Conservation (phyloP, 148 eudicot species). For the Rheum nobile region DNA sequence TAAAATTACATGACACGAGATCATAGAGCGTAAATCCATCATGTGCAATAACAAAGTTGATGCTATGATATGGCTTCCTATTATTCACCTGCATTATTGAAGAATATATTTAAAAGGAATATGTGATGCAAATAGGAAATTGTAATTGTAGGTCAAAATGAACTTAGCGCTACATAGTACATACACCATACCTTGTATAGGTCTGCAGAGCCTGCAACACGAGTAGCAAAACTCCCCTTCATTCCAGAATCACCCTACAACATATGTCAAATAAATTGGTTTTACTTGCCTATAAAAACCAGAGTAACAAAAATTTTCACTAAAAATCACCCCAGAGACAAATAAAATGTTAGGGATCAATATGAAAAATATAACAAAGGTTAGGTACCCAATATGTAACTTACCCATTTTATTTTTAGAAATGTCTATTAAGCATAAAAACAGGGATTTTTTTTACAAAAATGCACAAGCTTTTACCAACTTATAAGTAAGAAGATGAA, state of each 20-base stretch:
- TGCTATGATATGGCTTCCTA: slow-evolving; percentile 83
- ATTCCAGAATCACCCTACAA: slow-evolving; percentile 79
- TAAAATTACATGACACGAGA: slow-evolving; percentile 85
- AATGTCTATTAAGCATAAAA: neutral
- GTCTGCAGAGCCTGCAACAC: slow-evolving; percentile 91
- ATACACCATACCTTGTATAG: slow-evolving; percentile 44
- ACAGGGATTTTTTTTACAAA: neutral
- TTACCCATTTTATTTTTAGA: too few relatives aligned
- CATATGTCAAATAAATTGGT: neutral
- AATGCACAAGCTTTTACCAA: neutral
- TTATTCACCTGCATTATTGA: slow-evolving; percentile 66
- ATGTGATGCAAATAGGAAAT: neutral
- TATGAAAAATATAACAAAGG: neutral
- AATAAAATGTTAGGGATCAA: neutral
- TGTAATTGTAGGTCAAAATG: neutral
- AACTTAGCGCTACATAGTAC: neutral
- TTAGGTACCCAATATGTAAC: neutral
- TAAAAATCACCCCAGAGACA: neutral
- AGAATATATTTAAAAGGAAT: neutral
- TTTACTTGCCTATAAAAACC: neutral
- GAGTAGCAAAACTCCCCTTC: slow-evolving; percentile 90
- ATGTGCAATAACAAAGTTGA: slow-evolving; percentile 91
- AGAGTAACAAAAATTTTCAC: neutral
- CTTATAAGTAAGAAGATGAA: neutral
- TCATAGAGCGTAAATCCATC: slow-evolving; percentile 96